Evolutionary conservation across 2,329 filamentous ascomycete species (phyloP), one percentile per base, ranked within the genome.

Genomic region (Talaromyces sp.): DNA sequence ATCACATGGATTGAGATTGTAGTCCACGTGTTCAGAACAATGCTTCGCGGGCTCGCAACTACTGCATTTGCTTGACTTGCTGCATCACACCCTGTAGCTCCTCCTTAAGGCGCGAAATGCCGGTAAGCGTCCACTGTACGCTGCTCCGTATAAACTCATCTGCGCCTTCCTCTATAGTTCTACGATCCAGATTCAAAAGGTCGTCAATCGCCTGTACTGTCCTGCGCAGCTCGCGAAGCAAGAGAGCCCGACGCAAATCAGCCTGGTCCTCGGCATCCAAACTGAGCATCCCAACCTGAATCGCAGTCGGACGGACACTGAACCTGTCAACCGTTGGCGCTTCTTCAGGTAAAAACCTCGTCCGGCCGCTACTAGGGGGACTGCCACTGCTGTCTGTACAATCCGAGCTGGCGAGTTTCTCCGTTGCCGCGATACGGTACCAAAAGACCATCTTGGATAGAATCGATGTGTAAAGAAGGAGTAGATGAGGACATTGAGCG

Each of bases 361-460:
- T 48, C 48, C 33, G 36, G n/a, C 33, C 15, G 33, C 45, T 48
- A 48, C 28, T 13, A n/a, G n/a, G 11, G 10, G 10, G n/a, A 8
- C 3, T 11, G 28, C 43, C 25, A n/a, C n/a, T n/a, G 4, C 19
- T 45, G 19, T 21, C 17, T 19, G 48, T 36, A 36, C 48, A 19
- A 37, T 52, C 15, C 28, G 31, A 35, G 15, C 5, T 19, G 13
- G 28, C 25, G 36, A 28, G 6, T 19, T 50, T 56, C 54, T 56
- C 54, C 7, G n/a, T 40, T 22, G 54, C 54, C 6, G 54, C 43
- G 15, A 56, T 56, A 13, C 43, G 54, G 54, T 56, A 56, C 54
- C 54, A 56, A 19, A 56, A 56, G 1, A 56, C 11, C 25, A 56
- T 56, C 15, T 56, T 56, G 22, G 31, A 56, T 4, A 56, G 21